Evolutionary conservation across 2,329 filamentous ascomycete genomes (phyloP).

Genomic region (Coniella vitis): DNA sequence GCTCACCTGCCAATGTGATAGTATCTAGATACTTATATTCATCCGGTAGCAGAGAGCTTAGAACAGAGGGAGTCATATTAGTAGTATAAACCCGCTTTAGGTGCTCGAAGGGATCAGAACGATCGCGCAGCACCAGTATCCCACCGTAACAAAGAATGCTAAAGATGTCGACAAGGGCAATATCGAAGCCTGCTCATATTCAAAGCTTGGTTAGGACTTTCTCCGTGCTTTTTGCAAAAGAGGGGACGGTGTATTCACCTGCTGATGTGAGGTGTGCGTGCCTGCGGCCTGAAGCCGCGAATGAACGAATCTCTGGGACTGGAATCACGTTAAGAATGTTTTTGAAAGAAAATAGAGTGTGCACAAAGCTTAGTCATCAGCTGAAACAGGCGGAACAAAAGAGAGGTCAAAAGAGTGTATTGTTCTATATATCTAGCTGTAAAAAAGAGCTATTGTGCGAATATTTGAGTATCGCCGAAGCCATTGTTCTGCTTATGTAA

Average conservation of each 20-base stretch:
- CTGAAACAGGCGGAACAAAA: no score
- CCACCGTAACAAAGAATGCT: slow-evolving; percentile 14
- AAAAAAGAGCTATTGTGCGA: no score
- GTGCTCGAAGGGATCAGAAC: slow-evolving; percentile 12
- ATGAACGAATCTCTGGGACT: background rate
- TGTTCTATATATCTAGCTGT: no score
- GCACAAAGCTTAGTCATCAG: no score
- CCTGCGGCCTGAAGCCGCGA: background rate
- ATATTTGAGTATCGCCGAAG: no score
- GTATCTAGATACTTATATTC: background rate
- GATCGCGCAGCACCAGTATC: slow-evolving; percentile 15
- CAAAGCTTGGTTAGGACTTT: background rate
- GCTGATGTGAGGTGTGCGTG: background rate
- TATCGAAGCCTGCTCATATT: background rate
- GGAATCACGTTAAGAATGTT: background rate
- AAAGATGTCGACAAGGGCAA: background rate
- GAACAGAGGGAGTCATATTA: background rate
- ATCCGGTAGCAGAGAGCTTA: background rate
- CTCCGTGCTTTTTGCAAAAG: background rate
- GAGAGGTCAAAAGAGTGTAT: no score
- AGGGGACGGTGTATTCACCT: background rate
- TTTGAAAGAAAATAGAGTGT: no score
- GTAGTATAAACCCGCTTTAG: slow-evolving; percentile 11
- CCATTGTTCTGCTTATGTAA: no score
- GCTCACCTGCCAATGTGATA: background rate